These are phyloP conservation scores for Cyberlindnera americana DNA, from an alignment of 805 yeast genomes.

Conservation along the genomic window DNA sequence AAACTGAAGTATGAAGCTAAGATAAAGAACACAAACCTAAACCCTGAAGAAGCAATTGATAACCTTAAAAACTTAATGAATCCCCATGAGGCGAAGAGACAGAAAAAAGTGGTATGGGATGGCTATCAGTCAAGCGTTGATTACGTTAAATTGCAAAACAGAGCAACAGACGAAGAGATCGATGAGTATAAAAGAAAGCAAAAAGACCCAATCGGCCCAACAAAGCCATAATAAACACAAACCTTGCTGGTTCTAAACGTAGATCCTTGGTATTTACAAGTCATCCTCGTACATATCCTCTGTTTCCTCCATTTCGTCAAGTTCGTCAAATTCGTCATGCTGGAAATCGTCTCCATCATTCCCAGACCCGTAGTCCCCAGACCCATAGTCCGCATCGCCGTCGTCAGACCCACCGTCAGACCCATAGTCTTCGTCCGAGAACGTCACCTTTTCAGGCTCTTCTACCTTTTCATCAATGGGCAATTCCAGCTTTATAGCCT, in stretches of 20 bases:
- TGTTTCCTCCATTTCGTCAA: constrained; percentile 3
- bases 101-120: constrained; percentile 33
- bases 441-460: too few species aligned
- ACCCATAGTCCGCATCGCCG: not conserved
- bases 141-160: constrained; percentile 19
- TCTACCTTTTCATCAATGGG: constrained; percentile 5
- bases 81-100: constrained; percentile 27
- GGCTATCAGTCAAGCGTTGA: constrained; percentile 30
- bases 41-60: constrained; percentile 56
- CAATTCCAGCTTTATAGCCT: constrained; percentile 31
- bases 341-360: constrained; percentile 8
- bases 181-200: constrained; percentile 25
- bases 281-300: constrained; percentile 10
- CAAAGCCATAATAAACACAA: constrained; percentile 11
- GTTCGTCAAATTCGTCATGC: constrained; percentile 13
- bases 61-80: constrained; percentile 51
- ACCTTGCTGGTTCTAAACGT: too few species aligned
- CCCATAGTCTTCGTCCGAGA: constrained; percentile 5
- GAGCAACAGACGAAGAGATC: constrained; percentile 23
- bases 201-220: constrained; percentile 14
- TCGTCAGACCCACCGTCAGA: constrained; percentile 4
- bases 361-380: constrained; percentile 4
- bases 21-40: constrained; percentile 46
- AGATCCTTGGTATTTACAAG: not conserved
- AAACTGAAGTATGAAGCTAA: constrained; percentile 54